Percentiles rank a stretch among this genome's conserved stretches.
These are phyloP conservation scores for Hanseniaspora gamundiae DNA, from an alignment of 1,139 yeast genomes.

Conservation along the genomic window DNA sequence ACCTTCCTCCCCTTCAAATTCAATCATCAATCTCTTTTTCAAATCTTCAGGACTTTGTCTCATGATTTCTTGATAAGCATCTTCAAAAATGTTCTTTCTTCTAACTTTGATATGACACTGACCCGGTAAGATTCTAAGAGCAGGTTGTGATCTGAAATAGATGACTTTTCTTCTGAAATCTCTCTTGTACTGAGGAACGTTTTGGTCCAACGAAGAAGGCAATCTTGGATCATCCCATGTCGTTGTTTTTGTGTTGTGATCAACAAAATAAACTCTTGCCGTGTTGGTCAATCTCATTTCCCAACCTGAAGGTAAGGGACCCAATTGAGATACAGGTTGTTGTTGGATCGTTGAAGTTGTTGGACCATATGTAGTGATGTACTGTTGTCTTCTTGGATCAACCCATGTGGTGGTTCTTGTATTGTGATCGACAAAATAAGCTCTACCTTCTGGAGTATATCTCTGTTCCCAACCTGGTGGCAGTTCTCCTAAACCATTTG, in stretches of 20 bases:
- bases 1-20: conserved; percentile 98
- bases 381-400: conserved; percentile 97
- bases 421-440: conserved; percentile 95
- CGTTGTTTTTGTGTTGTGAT: conserved; percentile 96
- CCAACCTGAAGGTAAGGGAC: conserved; percentile 98
- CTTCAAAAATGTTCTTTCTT: conserved; percentile 93
- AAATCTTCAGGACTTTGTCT: conserved; percentile 96
- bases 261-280: conserved; percentile 95
- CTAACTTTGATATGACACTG: conserved; percentile 97
- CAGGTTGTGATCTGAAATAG: conserved; percentile 97
- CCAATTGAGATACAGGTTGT: conserved; percentile 96
- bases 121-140: conserved; percentile 91
- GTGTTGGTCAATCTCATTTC: conserved; percentile 98
- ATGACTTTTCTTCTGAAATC: conserved; percentile 96
- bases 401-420: conserved; percentile 99
- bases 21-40: conserved; percentile 94
- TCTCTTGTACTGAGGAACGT: conserved; percentile 98
- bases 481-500: conserved; percentile 90
- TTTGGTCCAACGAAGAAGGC: conserved; percentile 93
- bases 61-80: conserved; percentile 96
- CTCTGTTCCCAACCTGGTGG: conserved; percentile 99
- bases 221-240: conserved; percentile 99
- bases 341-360: conserved; percentile 71
- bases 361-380: conserved; percentile 88
- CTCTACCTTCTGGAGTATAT: conserved; percentile 94